Percentiles rank a stretch among this genome's conserved stretches.
Evolutionary conservation across 345 rosid species (phyloP).

Genomic region (Eucalyptus coolabah): DNA sequence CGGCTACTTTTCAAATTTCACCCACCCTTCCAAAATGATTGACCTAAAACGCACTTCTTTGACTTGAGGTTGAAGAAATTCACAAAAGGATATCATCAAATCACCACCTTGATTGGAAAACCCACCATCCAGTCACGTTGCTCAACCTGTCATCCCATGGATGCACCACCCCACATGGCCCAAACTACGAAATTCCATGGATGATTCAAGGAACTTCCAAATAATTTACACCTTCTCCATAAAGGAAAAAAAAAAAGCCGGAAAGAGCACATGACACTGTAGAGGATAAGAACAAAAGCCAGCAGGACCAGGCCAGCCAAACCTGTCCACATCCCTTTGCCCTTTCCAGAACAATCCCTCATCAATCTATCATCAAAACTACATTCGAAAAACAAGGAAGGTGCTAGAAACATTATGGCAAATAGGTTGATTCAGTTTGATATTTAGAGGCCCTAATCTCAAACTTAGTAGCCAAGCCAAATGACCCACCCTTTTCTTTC

Average conservation of each 20-base stretch:
- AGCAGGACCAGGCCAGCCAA: background rate
- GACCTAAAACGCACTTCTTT: background rate
- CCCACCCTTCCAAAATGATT: background rate
- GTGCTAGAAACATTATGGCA: background rate
- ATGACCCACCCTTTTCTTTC: background rate
- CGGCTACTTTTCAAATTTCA: background rate
- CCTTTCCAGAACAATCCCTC: background rate
- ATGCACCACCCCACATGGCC: background rate
- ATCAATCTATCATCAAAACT: background rate
- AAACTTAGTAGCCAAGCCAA: background rate
- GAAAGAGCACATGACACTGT: background rate
- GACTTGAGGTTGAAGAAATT: background rate
- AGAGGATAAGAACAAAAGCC: constrained; percentile 9
- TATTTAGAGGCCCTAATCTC: background rate
- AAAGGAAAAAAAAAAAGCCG: too few species aligned
- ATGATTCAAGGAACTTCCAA: background rate
- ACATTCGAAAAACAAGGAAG: background rate
- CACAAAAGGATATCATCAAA: background rate
- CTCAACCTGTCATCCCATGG: background rate
- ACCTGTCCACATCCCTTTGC: background rate
- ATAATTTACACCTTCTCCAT: background rate
- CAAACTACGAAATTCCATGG: background rate
- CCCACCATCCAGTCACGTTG: background rate
- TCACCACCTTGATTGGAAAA: background rate
- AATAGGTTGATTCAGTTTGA: background rate